Evolutionary conservation across 1,139 yeast species (phyloP).

Genomic region (Candida mesenterica): DNA sequence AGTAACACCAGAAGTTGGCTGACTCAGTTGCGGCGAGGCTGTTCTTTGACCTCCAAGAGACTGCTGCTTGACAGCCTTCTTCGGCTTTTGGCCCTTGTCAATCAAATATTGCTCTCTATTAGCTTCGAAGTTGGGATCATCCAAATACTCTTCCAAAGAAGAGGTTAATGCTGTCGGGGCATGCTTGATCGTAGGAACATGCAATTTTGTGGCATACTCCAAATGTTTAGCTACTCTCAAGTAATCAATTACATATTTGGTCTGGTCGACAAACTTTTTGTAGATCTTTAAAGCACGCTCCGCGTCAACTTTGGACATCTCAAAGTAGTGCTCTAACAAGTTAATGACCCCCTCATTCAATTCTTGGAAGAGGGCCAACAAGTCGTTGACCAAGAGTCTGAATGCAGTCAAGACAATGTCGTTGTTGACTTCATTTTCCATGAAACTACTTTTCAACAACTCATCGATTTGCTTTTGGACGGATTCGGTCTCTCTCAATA

Average conservation of each 20-base stretch:
- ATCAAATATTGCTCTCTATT: constrained; percentile 76
- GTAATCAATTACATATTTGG: constrained; percentile 84
- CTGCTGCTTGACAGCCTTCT: background rate
- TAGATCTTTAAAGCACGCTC: constrained; percentile 82
- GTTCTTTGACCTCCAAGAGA: background rate
- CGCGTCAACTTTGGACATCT: constrained; percentile 83
- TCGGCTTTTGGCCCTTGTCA: constrained; percentile 37
- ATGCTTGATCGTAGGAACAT: constrained; percentile 94
- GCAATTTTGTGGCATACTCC: constrained; percentile 82
- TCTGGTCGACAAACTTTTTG: constrained; percentile 80
- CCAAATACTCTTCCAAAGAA: constrained; percentile 82
- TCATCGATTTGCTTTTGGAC: constrained; percentile 80
- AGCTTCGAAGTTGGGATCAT: constrained; percentile 79
- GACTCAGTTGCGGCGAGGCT: background rate
- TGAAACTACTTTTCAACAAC: constrained; percentile 69
- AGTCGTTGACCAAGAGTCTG: constrained; percentile 81
- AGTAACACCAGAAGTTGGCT: too few species aligned
- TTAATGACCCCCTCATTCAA: constrained; percentile 95
- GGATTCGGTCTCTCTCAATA: constrained; percentile 79
- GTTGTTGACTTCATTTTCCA: constrained; percentile 73
- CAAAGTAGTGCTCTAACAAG: constrained; percentile 89
- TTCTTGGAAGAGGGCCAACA: constrained; percentile 80
- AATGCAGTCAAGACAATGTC: constrained; percentile 84
- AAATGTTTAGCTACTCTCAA: constrained; percentile 85
- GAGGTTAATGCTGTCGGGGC: constrained; percentile 93